A percentile compares a stretch with the other conserved stretches of the same genome.
phyloP scores from a whole-genome alignment of 495 filamentous ascomycete genomes.

The Pyrenopolyporus hunteri region DNA sequence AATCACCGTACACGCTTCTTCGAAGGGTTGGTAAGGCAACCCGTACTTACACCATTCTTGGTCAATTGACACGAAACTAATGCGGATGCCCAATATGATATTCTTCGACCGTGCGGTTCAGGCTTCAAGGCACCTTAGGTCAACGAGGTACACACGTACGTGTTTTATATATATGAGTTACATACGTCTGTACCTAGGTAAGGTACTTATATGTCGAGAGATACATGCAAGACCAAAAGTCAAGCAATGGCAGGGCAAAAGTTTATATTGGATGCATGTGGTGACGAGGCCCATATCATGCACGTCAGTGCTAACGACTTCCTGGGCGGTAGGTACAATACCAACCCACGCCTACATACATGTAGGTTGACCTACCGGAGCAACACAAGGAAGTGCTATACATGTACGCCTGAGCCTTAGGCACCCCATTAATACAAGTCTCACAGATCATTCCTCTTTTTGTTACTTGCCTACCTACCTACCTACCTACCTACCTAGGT shows the following conservation, averaged over 20 bases:
- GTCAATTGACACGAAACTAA: background rate
- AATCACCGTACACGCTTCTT: background rate
- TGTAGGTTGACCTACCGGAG: too few species aligned
- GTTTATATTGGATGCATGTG: background rate
- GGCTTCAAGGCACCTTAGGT: background rate
- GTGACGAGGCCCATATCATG: background rate
- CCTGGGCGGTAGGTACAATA: too few species aligned
- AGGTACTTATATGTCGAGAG: background rate
- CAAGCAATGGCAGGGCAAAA: background rate
- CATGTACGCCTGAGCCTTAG: too few species aligned
- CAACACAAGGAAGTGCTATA: too few species aligned
- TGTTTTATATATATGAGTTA: too few species aligned
- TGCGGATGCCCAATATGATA: conserved; percentile 3
- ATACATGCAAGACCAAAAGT: background rate
- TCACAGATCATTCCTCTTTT: too few species aligned
- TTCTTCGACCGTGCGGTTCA: background rate
- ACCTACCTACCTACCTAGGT: too few species aligned
- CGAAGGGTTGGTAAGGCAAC: background rate
- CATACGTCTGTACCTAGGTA: too few species aligned
- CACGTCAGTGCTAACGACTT: background rate
- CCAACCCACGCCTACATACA: too few species aligned
- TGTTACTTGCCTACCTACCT: too few species aligned
- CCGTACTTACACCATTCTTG: background rate
- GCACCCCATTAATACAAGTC: too few species aligned
- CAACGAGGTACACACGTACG: too few species aligned